Percentiles rank a stretch among this genome's conserved stretches.
phyloP scores from a whole-genome alignment of 2,329 filamentous ascomycete genomes.

The Aureobasidium sp. region DNA sequence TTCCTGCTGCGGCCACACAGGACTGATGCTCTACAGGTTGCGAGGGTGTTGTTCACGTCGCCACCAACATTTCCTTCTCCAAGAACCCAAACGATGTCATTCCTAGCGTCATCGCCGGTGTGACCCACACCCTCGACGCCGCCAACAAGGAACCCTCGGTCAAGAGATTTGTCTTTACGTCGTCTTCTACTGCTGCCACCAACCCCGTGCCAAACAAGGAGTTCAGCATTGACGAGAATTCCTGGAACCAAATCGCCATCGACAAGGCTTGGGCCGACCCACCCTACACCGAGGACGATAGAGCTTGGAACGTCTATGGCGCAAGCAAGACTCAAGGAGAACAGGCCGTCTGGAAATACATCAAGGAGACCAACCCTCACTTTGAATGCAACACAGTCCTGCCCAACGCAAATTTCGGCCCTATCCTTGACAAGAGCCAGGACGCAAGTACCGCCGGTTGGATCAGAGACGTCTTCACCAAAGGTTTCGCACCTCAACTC shows the following conservation, averaged over 20 bases:
- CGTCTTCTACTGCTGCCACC: conserved; percentile 32
- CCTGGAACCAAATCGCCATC: conserved; percentile 34
- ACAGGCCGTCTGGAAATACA: conserved; percentile 41
- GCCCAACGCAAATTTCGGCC: conserved; percentile 20
- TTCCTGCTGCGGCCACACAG: background rate
- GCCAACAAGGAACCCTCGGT: conserved; percentile 36
- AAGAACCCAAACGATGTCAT: conserved; percentile 39
- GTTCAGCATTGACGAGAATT: conserved; percentile 29
- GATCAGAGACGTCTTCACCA: conserved; percentile 13
- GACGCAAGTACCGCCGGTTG: conserved; percentile 15
- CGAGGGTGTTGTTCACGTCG: conserved; percentile 41
- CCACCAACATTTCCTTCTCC: conserved; percentile 36
- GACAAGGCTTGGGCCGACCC: conserved; percentile 29
- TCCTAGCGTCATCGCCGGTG: conserved; percentile 31
- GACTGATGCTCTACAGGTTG: conserved; percentile 26
- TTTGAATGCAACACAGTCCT: conserved; percentile 39
- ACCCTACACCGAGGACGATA: conserved; percentile 23
- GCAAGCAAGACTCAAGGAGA: conserved; percentile 44
- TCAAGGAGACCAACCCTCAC: conserved; percentile 35
- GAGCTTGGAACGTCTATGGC: conserved; percentile 33
- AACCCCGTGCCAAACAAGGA: conserved; percentile 31
- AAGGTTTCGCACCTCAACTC: conserved; percentile 3
- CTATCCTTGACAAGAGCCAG: conserved; percentile 16
- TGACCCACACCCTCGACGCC: conserved; percentile 35
- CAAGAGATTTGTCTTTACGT: conserved; percentile 40